Percentiles rank a stretch among this genome's conserved stretches.
Evolutionary conservation across 768 basidiomycete genomes (phyloP).

Genomic region (Erythrobasidium yunnanense): DNA sequence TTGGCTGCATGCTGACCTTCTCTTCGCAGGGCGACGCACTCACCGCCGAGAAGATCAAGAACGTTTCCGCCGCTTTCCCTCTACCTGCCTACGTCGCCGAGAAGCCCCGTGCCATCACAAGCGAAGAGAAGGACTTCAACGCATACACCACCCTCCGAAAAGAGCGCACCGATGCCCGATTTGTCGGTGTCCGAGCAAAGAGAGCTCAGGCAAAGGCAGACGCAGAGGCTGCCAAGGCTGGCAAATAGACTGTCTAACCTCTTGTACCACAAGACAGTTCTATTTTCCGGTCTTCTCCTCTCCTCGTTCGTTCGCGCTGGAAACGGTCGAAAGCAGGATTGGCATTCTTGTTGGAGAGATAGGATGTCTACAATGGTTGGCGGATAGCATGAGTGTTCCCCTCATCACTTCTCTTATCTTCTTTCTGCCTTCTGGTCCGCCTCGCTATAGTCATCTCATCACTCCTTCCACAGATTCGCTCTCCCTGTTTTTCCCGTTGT

Average conservation of each 20-base stretch:
- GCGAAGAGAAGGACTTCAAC: constrained; percentile 74
- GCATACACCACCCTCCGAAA: constrained; percentile 81
- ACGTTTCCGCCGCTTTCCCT: constrained; percentile 46
- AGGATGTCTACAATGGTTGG: too few relatives aligned
- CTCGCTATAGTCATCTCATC: too few relatives aligned
- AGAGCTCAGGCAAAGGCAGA: constrained; percentile 82
- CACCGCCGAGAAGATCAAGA: constrained; percentile 61
- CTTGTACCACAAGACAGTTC: too few relatives aligned
- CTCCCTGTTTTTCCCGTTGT: too few relatives aligned
- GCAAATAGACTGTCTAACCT: background rate
- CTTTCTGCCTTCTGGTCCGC: too few relatives aligned
- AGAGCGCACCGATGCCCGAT: constrained; percentile 66
- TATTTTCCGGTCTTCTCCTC: too few relatives aligned
- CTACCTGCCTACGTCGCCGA: constrained; percentile 66
- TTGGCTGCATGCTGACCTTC: constrained; percentile 22
- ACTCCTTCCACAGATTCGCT: too few relatives aligned
- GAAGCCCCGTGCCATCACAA: constrained; percentile 81
- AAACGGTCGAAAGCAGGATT: too few relatives aligned
- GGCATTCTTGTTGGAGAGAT: too few relatives aligned
- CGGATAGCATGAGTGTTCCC: too few relatives aligned
- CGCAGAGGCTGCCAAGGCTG: constrained; percentile 69
- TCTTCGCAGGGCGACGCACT: constrained; percentile 63
- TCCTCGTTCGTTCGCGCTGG: too few relatives aligned
- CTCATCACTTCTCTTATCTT: too few relatives aligned
- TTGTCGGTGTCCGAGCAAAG: constrained; percentile 77